Conservation (phyloP, 1,284 basidiomycete genomes). For the Boletellus deceptivus region DNA sequence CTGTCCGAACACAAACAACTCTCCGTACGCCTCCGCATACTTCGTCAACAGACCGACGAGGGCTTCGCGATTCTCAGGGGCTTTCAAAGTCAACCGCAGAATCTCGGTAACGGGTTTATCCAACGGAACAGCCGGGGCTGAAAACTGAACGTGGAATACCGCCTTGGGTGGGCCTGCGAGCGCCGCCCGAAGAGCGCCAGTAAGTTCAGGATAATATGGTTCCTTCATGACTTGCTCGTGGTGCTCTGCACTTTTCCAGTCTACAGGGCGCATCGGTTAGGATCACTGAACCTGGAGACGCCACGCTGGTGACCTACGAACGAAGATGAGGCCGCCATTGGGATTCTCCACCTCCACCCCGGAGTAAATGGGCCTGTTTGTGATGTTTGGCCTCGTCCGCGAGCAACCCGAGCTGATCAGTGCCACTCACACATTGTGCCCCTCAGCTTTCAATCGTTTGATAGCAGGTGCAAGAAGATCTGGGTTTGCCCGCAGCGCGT, state of each 20-base stretch:
- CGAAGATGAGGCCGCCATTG: background rate
- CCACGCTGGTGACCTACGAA: background rate
- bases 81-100: conserved; percentile 20
- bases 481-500: background rate
- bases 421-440: background rate
- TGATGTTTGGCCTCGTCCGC: background rate
- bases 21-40: conserved; percentile 11
- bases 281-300: background rate
- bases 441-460: background rate
- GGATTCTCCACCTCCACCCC: background rate
- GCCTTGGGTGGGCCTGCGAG: background rate
- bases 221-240: background rate
- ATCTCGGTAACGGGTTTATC: conserved; percentile 22
- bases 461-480: background rate
- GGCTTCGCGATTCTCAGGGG: conserved; percentile 18
- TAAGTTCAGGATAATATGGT: background rate
- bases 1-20: conserved; percentile 22
- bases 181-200: background rate
- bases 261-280: background rate
- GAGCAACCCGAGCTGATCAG: background rate
- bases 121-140: background rate
- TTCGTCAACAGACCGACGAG: conserved; percentile 11
- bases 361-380: background rate
- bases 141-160: background rate
- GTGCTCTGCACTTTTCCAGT: background rate